phyloP scores from a whole-genome alignment of 1,284 basidiomycete genomes.

The Naganishia liquefaciens region DNA sequence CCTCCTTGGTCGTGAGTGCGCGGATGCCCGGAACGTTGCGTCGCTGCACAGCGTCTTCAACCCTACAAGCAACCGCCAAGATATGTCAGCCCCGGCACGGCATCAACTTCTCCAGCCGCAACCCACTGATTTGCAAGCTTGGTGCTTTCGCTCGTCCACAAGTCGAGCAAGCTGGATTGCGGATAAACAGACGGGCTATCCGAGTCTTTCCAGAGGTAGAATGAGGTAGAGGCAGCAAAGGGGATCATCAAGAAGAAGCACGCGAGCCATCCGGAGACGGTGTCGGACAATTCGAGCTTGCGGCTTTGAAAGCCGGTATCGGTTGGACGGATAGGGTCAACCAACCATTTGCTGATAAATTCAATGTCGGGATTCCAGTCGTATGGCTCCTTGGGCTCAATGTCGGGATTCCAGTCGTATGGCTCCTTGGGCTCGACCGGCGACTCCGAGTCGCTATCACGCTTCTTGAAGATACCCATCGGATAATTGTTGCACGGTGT shows the following conservation, averaged over 20 bases:
- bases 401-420: not conserved
- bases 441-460: too few relatives aligned
- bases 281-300: not conserved
- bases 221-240: not conserved
- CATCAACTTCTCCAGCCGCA: not conserved
- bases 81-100: not conserved
- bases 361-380: not conserved
- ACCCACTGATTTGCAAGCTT: not conserved
- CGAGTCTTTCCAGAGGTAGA: constrained; percentile 3
- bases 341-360: not conserved
- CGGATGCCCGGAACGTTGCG: too few relatives aligned
- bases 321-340: not conserved
- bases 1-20: too few relatives aligned
- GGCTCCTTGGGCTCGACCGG: not conserved
- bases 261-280: not conserved
- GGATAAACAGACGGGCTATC: not conserved
- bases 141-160: too few relatives aligned
- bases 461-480: not conserved
- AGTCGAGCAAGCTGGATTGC: not conserved
- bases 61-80: too few relatives aligned
- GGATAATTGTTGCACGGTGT: not conserved
- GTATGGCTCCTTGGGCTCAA: not conserved
- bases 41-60: too few relatives aligned
- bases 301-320: not conserved
- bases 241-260: not conserved